Evolutionary conservation across 2,329 filamentous ascomycete genomes (phyloP).

Genomic region (Pseudogymnoascus sp.): DNA sequence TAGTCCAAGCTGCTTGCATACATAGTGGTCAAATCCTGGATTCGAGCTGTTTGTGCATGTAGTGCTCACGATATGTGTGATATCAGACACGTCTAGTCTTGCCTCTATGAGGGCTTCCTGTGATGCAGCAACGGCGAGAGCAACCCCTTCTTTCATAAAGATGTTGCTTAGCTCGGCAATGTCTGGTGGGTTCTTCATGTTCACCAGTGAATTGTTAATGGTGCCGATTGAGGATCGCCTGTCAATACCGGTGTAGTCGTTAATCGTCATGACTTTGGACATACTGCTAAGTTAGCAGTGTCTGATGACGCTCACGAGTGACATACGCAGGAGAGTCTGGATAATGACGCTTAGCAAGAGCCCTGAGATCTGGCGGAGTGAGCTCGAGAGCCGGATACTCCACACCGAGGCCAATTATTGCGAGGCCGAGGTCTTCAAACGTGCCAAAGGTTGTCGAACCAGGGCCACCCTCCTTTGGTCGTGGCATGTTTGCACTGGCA

Average conservation of each 20-base stretch:
- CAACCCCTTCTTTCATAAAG: conserved; percentile 50
- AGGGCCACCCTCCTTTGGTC: not conserved
- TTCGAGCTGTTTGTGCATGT: conserved; percentile 63
- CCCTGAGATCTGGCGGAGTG: conserved; percentile 41
- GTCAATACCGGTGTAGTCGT: conserved; percentile 56
- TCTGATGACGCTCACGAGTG: conserved; percentile 1
- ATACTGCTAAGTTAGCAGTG: conserved; percentile 36
- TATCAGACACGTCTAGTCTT: conserved; percentile 39
- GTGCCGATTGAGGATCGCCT: conserved; percentile 52
- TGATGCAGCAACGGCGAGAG: conserved; percentile 46
- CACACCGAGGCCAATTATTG: conserved; percentile 49
- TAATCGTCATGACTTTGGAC: conserved; percentile 54
- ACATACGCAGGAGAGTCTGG: conserved; percentile 51
- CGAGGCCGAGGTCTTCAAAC: conserved; percentile 47
- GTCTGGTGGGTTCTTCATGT: conserved; percentile 43
- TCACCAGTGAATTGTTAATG: conserved; percentile 52
- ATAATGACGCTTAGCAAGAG: conserved; percentile 47
- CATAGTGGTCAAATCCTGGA: conserved; percentile 58
- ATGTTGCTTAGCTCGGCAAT: conserved; percentile 46
- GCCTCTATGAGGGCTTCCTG: conserved; percentile 49
- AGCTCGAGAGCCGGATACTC: conserved; percentile 52
- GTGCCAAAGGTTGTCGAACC: not conserved
- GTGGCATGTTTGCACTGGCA: not conserved
- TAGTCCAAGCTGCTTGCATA: conserved; percentile 50
- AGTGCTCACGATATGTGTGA: conserved; percentile 59